Conservation (phyloP, 495 filamentous ascomycete genomes). For the Xylaria palmicola region DNA sequence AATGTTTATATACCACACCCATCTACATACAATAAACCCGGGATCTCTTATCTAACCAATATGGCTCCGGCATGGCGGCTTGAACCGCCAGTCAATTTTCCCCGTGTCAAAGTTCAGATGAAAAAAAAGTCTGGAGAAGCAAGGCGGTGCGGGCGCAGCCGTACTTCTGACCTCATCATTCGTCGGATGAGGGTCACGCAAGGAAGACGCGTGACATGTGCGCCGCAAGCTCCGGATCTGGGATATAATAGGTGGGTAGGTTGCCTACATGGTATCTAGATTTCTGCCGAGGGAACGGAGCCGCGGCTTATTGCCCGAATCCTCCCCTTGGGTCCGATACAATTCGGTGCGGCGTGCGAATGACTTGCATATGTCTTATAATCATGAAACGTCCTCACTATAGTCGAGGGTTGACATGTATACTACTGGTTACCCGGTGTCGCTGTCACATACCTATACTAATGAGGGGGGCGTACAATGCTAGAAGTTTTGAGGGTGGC, state of each 20-base stretch:
- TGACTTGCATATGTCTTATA: neutral
- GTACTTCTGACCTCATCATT: neutral
- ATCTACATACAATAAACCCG: too few relatives aligned
- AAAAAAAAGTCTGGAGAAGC: neutral
- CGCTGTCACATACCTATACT: too few relatives aligned
- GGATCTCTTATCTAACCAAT: too few relatives aligned
- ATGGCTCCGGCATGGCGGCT: too few relatives aligned
- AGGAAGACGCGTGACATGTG: neutral
- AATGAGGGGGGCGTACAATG: too few relatives aligned
- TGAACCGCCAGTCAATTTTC: neutral
- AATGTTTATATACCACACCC: neutral
- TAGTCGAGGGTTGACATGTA: too few relatives aligned
- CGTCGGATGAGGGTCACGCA: neutral
- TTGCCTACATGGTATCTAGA: too few relatives aligned
- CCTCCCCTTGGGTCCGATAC: neutral
- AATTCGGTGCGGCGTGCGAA: neutral
- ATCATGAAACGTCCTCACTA: neutral
- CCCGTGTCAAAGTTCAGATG: neutral
- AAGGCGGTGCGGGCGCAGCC: neutral
- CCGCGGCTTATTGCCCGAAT: neutral
- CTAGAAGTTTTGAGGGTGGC: too few relatives aligned
- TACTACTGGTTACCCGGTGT: too few relatives aligned
- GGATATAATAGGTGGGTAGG: slow-evolving; percentile 1
- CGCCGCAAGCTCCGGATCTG: neutral
- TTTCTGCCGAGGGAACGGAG: neutral